Conservation (phyloP, 1,284 basidiomycete genomes). For the Moesziomyces globuligerus region DNA sequence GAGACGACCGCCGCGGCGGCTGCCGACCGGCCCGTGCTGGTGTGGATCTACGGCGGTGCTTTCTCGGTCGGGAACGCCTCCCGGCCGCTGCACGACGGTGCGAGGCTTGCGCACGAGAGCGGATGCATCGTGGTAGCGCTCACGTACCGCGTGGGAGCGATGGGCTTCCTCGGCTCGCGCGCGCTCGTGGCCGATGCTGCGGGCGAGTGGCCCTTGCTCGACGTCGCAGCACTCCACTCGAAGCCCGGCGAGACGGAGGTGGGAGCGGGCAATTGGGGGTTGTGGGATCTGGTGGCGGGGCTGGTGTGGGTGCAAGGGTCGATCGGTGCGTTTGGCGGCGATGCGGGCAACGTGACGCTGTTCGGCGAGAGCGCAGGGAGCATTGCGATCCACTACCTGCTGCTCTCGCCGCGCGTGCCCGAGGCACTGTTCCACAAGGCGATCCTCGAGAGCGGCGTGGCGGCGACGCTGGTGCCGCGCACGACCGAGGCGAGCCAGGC, state of each 20-base stretch:
- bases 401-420: constrained; percentile 26
- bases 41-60: constrained; percentile 71
- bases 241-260: constrained; percentile 5
- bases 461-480: constrained; percentile 34
- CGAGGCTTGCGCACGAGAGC: constrained; percentile 36
- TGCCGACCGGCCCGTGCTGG: constrained; percentile 72
- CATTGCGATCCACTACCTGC: constrained; percentile 44
- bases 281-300: constrained; percentile 73
- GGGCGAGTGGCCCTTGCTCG: constrained; percentile 34
- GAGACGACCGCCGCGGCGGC: neutral
- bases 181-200: constrained; percentile 65
- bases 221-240: constrained; percentile 10
- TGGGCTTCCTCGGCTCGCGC: constrained; percentile 70
- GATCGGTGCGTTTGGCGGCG: constrained; percentile 75
- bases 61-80: constrained; percentile 55
- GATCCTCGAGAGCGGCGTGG: constrained; percentile 43
- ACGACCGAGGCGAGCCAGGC: constrained; percentile 44
- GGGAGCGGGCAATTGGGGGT: constrained; percentile 71
- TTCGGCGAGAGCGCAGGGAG: constrained; percentile 62
- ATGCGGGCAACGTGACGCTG: constrained; percentile 70
- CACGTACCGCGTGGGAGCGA: constrained; percentile 70
- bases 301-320: constrained; percentile 75
- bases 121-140: constrained; percentile 70
- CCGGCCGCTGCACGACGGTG: constrained; percentile 24
- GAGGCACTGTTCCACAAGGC: constrained; percentile 43